phyloP scores from a whole-genome alignment of 768 basidiomycete species.

The Boletus speciosus region DNA sequence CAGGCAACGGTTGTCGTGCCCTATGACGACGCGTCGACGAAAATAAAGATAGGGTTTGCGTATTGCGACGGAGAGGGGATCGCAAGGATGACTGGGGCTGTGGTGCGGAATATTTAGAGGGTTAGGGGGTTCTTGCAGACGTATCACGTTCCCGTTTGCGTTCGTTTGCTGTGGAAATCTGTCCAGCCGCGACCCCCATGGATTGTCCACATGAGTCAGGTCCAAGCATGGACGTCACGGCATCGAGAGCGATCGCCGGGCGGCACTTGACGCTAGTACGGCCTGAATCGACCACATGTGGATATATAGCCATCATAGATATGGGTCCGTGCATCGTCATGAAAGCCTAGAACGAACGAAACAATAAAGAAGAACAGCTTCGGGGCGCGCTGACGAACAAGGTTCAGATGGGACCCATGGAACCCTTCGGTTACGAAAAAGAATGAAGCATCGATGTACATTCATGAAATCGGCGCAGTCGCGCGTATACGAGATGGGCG shows the following conservation, averaged over 20 bases:
- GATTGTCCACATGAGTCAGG: not conserved
- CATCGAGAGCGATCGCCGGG: conserved; percentile 17
- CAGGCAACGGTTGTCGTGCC: conserved; percentile 4
- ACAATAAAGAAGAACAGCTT: not conserved
- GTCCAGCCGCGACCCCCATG: not conserved
- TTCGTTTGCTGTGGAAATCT: not conserved
- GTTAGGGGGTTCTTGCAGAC: not conserved
- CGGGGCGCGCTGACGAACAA: conserved; percentile 4
- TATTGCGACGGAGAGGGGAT: not conserved
- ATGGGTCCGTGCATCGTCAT: conserved; percentile 3
- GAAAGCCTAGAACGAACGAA: not conserved
- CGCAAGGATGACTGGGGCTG: too few species aligned
- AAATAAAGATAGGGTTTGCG: conserved; percentile 2
- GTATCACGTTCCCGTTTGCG: not conserved
- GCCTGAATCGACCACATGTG: conserved; percentile 11
- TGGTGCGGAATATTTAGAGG: not conserved
- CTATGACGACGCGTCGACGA: not conserved
- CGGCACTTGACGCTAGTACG: conserved; percentile 2
- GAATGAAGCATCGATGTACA: not conserved
- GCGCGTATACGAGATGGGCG: conserved; percentile 17
- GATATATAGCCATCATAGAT: conserved; percentile 10
- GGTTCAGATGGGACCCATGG: not conserved
- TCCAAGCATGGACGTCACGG: not conserved
- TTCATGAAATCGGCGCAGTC: conserved; percentile 19
- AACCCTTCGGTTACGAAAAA: not conserved